Base-by-base conservation (phyloP, 345 rosid genomes). In the Camelina neglecta region DNA sequence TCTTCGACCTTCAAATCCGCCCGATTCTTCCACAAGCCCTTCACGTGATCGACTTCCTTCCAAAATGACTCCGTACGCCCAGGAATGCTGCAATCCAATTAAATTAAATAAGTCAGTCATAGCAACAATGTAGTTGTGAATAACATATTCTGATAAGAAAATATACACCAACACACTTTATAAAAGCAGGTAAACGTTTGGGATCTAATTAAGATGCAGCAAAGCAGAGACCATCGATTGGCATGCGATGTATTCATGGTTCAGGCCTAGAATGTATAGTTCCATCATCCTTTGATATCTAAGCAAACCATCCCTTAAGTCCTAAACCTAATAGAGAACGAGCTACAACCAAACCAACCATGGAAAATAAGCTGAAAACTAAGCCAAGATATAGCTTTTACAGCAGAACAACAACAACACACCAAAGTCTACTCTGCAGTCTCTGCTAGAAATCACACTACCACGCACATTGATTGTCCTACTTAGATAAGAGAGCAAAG, bases 1-100 rank as follows among this genome's bases (percentile, higher is more conserved):
- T 89, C 85, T 71, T 91, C 97, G 29, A 85, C 82, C 77, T 84
- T 88, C 83, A 85, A 55, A 26, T 91, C 93, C 53, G 82, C 79
- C 74, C 88, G 69, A 24, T 69, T 84, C 82, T 83, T 91, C 91
- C 90, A 86, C 4, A 81, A 13, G 36, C 84, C 67, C 79, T 89
- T 89, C 44, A 79, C 84, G 6, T 70, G 72, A 61, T 83, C 87
- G 5, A 86, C 74, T 65, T 89, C 97, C 81, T 85, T 89, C 86
- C 85, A 81, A 21, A 87, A 87, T n/a, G 87, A 63, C 77, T 87
- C 89, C 16, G 51, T 1, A 0, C 91, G 86, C 13, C 73, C 79
- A n/a, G 87, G 94, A 80, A 91, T 80, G 67, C 92, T 86, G 87
- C 66, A 2, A 79, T 48, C 11, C 75, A 65, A 16, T 41, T 13